Conservation (phyloP, 805 yeast genomes). For the Suhomyces canberraensis region DNA sequence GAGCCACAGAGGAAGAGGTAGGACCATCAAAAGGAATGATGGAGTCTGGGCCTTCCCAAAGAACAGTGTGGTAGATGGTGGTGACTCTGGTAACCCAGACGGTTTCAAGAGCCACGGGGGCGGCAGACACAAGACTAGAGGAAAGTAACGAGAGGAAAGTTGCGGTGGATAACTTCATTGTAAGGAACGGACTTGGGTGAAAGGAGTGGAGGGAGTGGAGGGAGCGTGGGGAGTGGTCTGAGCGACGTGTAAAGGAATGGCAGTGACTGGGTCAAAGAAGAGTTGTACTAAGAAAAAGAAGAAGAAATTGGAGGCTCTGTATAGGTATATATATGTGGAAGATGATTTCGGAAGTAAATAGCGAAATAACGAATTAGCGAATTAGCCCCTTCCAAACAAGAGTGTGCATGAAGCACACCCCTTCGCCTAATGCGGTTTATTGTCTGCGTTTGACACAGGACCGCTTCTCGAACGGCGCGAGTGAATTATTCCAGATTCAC, state of each 20-base stretch:
- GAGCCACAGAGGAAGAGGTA: constrained; percentile 5
- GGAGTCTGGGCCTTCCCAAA: constrained; percentile 12
- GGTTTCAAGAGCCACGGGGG: constrained; percentile 21
- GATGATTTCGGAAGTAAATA: no score
- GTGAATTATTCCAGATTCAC: no score
- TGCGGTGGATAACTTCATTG: constrained; percentile 15
- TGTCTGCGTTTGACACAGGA: no score
- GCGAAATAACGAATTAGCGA: no score
- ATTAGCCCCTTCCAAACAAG: no score
- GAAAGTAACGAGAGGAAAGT: constrained; percentile 15
- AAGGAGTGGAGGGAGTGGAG: constrained; percentile 6
- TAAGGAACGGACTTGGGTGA: constrained; percentile 6
- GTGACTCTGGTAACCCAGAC: constrained; percentile 23
- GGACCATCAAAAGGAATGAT: constrained; percentile 5
- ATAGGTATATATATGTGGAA: no score
- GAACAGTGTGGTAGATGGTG: constrained; percentile 15
- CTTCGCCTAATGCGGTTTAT: no score
- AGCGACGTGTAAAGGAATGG: neutral
- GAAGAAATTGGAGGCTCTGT: no score
- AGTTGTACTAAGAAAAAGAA: no score
- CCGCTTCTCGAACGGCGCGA: no score
- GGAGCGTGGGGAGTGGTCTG: neutral
- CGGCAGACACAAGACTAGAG: constrained; percentile 13
- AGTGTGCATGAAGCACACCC: no score
- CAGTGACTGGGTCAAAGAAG: neutral